These are phyloP conservation scores for Tuber brumale DNA, from an alignment of 495 filamentous ascomycete species.

Conservation along the genomic window DNA sequence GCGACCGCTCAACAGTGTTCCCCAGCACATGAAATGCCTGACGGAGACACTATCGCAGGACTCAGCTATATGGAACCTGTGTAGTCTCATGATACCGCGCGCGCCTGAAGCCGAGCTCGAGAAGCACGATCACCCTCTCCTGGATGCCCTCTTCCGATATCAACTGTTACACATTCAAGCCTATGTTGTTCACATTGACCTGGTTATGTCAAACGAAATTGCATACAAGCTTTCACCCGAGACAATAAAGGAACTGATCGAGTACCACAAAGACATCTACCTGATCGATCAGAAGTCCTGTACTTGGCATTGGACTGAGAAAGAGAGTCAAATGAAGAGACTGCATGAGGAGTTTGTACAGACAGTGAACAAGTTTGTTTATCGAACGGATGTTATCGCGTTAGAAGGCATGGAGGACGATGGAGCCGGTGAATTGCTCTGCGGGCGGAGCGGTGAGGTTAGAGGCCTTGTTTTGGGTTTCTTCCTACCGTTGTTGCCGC, in stretches of 20 bases:
- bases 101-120: conserved; percentile 80
- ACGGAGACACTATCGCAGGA: conserved; percentile 89
- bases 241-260: conserved; percentile 88
- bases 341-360: conserved; percentile 96
- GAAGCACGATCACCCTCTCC: conserved; percentile 76
- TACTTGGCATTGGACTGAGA: conserved; percentile 95
- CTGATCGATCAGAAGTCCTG: conserved; percentile 81
- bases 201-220: conserved; percentile 96
- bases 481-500: conserved; percentile 82
- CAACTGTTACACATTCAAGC: conserved; percentile 93
- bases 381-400: conserved; percentile 78
- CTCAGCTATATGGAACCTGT: conserved; percentile 92
- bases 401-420: conserved; percentile 96
- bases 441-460: conserved; percentile 87
- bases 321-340: conserved; percentile 93
- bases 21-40: conserved; percentile 92
- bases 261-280: conserved; percentile 96
- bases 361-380: conserved; percentile 95
- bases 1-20: conserved; percentile 93
- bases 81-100: conserved; percentile 88
- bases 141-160: conserved; percentile 89
- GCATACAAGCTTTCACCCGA: conserved; percentile 98
- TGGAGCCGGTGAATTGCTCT: conserved; percentile 86
- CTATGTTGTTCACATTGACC: conserved; percentile 98
- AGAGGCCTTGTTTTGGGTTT: conserved; percentile 79